phyloP scores from a whole-genome alignment of 1,284 basidiomycete genomes.

The Meripilus lineatus region DNA sequence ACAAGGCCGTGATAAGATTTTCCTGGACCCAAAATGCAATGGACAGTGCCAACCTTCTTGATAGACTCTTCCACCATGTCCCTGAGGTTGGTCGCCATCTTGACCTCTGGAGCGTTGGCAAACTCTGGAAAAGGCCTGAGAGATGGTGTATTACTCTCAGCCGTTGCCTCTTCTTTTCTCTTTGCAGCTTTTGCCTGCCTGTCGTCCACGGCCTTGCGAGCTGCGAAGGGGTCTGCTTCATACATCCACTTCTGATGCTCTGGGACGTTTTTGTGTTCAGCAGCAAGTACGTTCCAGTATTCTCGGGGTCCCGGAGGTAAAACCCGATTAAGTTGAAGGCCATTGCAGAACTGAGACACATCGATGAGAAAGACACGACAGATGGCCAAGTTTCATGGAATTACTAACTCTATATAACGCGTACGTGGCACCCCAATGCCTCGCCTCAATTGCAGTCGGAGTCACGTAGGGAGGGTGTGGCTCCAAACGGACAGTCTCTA shows the following conservation, averaged over 20 bases:
- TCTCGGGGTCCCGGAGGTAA: slow-evolving; percentile 80
- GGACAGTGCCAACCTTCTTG: slow-evolving; percentile 51
- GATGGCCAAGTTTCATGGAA: neutral
- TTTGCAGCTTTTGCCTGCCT: slow-evolving; percentile 54
- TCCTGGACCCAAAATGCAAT: neutral
- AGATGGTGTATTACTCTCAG: slow-evolving; percentile 6
- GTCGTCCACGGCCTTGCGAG: slow-evolving; percentile 60
- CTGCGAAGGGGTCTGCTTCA: slow-evolving; percentile 79
- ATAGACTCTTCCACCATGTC: slow-evolving; percentile 82
- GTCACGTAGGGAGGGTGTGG: slow-evolving; percentile 66
- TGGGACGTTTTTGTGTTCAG: slow-evolving; percentile 63
- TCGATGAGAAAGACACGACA: neutral
- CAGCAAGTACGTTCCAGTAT: slow-evolving; percentile 77
- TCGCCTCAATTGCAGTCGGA: slow-evolving; percentile 67
- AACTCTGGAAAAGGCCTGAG: slow-evolving; percentile 41
- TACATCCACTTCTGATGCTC: slow-evolving; percentile 84
- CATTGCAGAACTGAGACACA: slow-evolving; percentile 65
- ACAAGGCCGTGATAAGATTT: neutral
- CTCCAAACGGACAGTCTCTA: slow-evolving; percentile 66
- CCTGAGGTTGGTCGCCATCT: slow-evolving; percentile 74
- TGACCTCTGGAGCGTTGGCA: slow-evolving; percentile 74
- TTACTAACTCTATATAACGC: slow-evolving; percentile 78
- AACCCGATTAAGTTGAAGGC: slow-evolving; percentile 70
- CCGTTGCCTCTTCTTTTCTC: slow-evolving; percentile 33
- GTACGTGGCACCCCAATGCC: slow-evolving; percentile 86